These are phyloP conservation scores for Euryodendron excelsum DNA, from an alignment of 148 eudicot genomes.

Conservation along the genomic window DNA sequence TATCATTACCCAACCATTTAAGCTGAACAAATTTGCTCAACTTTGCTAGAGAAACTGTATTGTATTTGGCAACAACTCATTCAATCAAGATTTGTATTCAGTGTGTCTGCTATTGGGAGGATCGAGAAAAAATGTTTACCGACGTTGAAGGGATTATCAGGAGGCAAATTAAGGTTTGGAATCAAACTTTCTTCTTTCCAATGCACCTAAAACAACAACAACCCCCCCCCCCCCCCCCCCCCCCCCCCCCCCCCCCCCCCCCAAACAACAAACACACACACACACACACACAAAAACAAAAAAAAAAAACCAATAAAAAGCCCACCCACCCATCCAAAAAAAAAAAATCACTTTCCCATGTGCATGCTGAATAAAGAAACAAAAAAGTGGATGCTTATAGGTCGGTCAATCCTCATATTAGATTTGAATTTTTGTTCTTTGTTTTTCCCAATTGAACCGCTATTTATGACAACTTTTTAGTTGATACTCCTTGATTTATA, in stretches of 20 bases:
- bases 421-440: too few species aligned
- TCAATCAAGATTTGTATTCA: conserved; percentile 16
- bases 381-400: not conserved
- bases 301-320: too few species aligned
- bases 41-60: not conserved
- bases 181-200: not conserved
- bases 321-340: not conserved
- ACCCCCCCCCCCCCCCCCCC: too few species aligned
- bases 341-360: too few species aligned
- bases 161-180: conserved; percentile 74
- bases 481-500: not conserved
- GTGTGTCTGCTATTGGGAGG: conserved; percentile 93
- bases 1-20: not conserved
- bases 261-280: too few species aligned
- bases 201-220: too few species aligned
- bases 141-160: conserved; percentile 80
- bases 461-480: not conserved
- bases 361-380: too few species aligned
- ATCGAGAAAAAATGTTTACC: conserved; percentile 63
- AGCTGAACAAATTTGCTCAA: not conserved
- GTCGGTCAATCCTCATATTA: too few species aligned
- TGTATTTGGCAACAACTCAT: not conserved
- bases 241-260: too few species aligned
- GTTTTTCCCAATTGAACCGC: not conserved
- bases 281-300: too few species aligned